These are phyloP conservation scores for Lasiodiplodia gonubiensis DNA, from an alignment of 2,329 filamentous ascomycete genomes.

Conservation along the genomic window DNA sequence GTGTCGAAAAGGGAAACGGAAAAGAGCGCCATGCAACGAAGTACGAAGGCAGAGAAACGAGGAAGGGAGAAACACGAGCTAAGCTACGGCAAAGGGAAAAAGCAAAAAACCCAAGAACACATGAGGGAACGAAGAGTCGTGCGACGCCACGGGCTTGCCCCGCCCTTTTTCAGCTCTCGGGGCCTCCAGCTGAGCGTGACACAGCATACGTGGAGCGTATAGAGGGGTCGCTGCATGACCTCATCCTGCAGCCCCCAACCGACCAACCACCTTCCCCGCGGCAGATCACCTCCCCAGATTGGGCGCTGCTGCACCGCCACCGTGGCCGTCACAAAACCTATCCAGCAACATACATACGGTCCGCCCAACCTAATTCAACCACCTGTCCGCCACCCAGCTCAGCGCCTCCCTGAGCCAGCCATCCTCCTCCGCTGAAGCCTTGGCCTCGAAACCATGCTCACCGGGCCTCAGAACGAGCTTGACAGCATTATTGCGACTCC, in stretches of 20 bases:
- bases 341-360: background rate
- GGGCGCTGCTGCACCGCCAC: background rate
- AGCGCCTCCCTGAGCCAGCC: slow-evolving; percentile 25
- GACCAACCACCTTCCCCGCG: slow-evolving; percentile 2
- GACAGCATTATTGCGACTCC: slow-evolving; percentile 31
- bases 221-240: background rate
- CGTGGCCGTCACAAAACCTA: background rate
- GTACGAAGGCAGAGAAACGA: background rate
- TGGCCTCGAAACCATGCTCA: slow-evolving; percentile 43
- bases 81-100: background rate
- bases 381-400: slow-evolving; percentile 36
- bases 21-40: background rate
- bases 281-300: background rate
- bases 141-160: background rate
- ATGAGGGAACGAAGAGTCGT: background rate
- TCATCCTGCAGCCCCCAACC: slow-evolving; percentile 2
- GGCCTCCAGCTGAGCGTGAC: background rate
- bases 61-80: background rate
- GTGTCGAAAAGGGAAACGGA: slow-evolving; percentile 10
- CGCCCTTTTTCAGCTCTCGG: background rate
- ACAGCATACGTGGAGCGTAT: slow-evolving; percentile 3
- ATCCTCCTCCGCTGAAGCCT: slow-evolving; percentile 2
- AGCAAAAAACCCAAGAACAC: background rate
- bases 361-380: slow-evolving; percentile 33
- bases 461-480: slow-evolving; percentile 30